phyloP scores from a whole-genome alignment of 192 early-diverging fungal species.

The Backusella tuberculispora region DNA sequence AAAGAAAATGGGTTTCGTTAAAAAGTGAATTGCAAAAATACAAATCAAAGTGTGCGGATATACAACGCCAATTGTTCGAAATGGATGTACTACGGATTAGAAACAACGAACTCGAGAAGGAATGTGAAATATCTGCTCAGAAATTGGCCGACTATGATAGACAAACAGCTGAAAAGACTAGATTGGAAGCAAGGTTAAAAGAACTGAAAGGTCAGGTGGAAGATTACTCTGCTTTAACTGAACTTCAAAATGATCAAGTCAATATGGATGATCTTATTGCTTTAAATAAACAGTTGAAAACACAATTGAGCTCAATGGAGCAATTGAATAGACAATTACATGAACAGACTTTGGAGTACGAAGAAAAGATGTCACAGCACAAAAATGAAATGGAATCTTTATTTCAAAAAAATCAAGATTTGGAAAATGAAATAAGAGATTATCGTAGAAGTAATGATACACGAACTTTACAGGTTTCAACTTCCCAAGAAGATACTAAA shows the following conservation, averaged over 20 bases:
- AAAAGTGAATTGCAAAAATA: slow-evolving; percentile 11
- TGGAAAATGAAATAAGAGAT: background rate
- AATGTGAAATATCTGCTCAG: slow-evolving; percentile 11
- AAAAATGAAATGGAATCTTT: background rate
- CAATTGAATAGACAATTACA: slow-evolving; percentile 14
- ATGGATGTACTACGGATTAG: slow-evolving; percentile 1
- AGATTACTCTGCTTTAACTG: background rate
- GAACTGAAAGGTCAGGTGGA: background rate
- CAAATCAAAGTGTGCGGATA: background rate
- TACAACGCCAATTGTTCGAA: slow-evolving; percentile 14
- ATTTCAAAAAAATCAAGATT: background rate
- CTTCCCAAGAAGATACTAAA: slow-evolving; percentile 5
- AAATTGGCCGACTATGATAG: background rate
- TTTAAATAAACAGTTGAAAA: background rate
- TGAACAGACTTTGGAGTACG: slow-evolving; percentile 11
- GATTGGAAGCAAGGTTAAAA: background rate
- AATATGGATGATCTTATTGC: slow-evolving; percentile 8
- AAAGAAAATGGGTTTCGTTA: background rate
- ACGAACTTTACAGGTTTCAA: background rate
- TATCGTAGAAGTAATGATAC: too few species aligned
- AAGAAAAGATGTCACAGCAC: background rate
- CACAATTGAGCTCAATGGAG: background rate
- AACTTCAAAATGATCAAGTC: background rate
- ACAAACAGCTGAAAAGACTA: background rate
- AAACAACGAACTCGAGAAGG: slow-evolving; percentile 17